Evolutionary conservation across 352 stramenopile species (phyloP).

Genomic region (Phytophthora crassamura): DNA sequence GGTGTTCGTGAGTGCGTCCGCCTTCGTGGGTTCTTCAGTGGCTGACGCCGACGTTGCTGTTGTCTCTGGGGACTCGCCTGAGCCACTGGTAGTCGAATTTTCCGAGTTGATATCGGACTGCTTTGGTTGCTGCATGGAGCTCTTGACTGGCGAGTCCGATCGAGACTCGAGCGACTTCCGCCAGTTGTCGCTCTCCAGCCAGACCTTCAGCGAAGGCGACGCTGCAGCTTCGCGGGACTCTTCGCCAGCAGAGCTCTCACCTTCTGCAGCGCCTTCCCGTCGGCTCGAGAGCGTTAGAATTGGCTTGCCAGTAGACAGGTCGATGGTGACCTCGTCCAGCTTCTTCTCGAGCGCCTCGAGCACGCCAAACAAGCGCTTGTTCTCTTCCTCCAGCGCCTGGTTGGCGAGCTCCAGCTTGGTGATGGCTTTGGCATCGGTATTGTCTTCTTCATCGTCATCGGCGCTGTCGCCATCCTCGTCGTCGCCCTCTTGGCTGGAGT

Average conservation of each 20-base stretch:
- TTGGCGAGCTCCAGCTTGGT: constrained; percentile 49
- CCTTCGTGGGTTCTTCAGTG: constrained; percentile 14
- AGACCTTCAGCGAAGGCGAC: constrained; percentile 55
- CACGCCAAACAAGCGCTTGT: constrained; percentile 55
- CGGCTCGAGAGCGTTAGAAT: constrained; percentile 40
- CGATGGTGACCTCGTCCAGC: constrained; percentile 53
- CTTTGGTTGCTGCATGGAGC: neutral
- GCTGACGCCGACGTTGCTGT: neutral
- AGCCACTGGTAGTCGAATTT: neutral
- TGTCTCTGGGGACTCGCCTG: neutral
- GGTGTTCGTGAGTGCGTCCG: neutral
- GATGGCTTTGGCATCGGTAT: constrained; percentile 26
- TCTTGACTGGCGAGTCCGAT: constrained; percentile 12
- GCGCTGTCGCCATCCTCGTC: constrained; percentile 32
- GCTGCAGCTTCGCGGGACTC: constrained; percentile 25
- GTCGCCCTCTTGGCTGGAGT: constrained; percentile 35
- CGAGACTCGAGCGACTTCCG: constrained; percentile 40
- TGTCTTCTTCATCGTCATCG: constrained; percentile 20
- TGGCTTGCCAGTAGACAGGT: constrained; percentile 44
- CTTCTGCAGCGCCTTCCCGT: constrained; percentile 3
- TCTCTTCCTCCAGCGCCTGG: constrained; percentile 53
- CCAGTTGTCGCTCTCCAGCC: constrained; percentile 62
- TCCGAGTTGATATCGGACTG: constrained; percentile 1
- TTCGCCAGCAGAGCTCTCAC: neutral
- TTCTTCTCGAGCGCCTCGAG: constrained; percentile 55